These are phyloP conservation scores for Cadophora sp. DNA, from an alignment of 2,329 filamentous ascomycete species.

Conservation along the genomic window DNA sequence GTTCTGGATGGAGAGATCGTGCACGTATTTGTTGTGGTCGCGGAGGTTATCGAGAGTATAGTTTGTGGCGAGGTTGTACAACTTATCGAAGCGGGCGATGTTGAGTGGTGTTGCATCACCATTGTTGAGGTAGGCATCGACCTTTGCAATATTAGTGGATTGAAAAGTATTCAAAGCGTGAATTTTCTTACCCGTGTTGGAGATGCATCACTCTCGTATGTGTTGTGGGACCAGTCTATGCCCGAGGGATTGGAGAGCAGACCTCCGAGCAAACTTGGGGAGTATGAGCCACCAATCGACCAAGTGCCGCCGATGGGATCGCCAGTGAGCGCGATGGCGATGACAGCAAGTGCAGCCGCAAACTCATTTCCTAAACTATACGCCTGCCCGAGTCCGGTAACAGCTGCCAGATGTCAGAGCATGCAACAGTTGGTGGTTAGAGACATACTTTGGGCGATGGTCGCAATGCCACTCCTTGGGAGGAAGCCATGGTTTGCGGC, in stretches of 20 bases:
- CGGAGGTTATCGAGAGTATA: constrained; percentile 25
- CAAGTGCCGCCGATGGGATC: constrained; percentile 24
- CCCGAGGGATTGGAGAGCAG: constrained; percentile 24
- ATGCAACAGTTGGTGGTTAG: neutral
- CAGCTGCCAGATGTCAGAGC: constrained; percentile 14
- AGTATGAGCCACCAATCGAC: constrained; percentile 30
- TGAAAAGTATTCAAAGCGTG: neutral
- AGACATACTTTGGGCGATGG: constrained; percentile 24
- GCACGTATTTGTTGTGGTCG: constrained; percentile 22
- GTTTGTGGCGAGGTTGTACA: constrained; percentile 19
- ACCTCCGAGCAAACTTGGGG: constrained; percentile 17
- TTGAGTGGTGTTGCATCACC: constrained; percentile 26
- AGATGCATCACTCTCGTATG: constrained; percentile 32
- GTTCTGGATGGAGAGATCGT: constrained; percentile 24
- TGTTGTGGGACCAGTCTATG: constrained; percentile 25
- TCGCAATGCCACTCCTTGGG: constrained; percentile 23
- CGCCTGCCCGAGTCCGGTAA: constrained; percentile 24
- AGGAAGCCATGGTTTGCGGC: constrained; percentile 51
- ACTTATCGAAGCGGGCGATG: constrained; percentile 20
- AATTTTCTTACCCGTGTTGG: constrained; percentile 20
- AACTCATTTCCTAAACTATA: constrained; percentile 27
- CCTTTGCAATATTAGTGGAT: neutral
- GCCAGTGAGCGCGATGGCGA: constrained; percentile 26
- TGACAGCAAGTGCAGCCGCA: constrained; percentile 21
- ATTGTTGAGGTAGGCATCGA: constrained; percentile 27